Evolutionary conservation across 306 rosid genomes (phyloP).

Genomic region (Astragalus glycyphyllos): DNA sequence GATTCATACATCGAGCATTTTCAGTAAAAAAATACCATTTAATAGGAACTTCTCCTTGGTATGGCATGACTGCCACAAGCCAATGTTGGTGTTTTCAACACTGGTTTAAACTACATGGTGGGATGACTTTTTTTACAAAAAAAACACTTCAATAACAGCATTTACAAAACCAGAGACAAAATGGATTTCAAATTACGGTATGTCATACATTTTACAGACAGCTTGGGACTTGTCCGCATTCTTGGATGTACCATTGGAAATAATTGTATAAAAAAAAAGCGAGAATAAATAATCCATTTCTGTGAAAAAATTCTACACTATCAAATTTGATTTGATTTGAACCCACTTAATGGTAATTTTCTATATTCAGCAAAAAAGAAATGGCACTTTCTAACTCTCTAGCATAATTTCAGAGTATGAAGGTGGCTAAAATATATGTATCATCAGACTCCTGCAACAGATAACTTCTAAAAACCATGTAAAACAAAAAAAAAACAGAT

Average conservation of each 20-base stretch:
- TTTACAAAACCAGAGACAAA: constrained; percentile 27
- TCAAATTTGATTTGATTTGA: constrained; percentile 21
- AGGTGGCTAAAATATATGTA: constrained; percentile 27
- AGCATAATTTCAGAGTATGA: background rate
- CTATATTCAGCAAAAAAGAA: constrained; percentile 16
- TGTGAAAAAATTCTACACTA: too few species aligned
- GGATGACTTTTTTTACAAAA: background rate
- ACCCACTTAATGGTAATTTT: background rate
- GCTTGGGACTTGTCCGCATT: too few species aligned
- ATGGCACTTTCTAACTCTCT: constrained; percentile 8
- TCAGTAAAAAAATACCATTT: constrained; percentile 15
- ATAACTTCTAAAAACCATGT: constrained; percentile 12
- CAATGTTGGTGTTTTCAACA: background rate
- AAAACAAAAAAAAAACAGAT: constrained; percentile 15
- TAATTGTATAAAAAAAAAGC: too few species aligned
- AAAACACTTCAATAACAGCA: background rate
- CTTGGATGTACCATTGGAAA: too few species aligned
- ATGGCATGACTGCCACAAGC: constrained; percentile 25
- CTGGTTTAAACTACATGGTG: constrained; percentile 13
- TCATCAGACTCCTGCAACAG: constrained; percentile 5
- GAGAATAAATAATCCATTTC: too few species aligned
- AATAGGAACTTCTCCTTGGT: constrained; percentile 13
- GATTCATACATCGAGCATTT: constrained; percentile 20
- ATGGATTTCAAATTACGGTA: constrained; percentile 1
- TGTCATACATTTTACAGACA: too few species aligned